Evolutionary conservation across 2,329 filamentous ascomycete species (phyloP), one percentile per base, ranked within the genome.

Genomic region (Epichloe festucae): DNA sequence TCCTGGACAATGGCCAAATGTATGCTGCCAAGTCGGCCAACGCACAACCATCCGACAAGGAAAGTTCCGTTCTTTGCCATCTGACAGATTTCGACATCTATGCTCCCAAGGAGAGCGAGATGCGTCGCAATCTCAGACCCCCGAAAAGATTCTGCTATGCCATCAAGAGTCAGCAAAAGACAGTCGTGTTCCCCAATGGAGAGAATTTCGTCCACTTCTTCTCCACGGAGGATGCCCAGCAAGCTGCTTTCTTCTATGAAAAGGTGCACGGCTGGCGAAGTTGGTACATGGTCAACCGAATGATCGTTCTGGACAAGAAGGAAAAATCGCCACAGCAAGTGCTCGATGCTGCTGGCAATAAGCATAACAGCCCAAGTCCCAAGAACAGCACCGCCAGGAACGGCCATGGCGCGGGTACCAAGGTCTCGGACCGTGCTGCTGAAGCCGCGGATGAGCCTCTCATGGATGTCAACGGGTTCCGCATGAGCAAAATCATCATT

Each of bases 181-280:
- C 85, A 0, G 82, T 79, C 53, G 82, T 95, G 61, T 96, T 96
- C 61, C 71, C 89, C 50, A 84, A 84, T 50, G 86, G 84, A 3
- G 82, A 87, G 49, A 91, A 91, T 58, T 97, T 89, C 62, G 86
- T 95, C 3, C 91, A 97, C 63, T 95, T 91, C 68, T 95, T 97
- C 69, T 84, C 81, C 53, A 88, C 85, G 2, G 87, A 88, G 44
- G 87, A 96, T 59, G 70, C 76, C 5, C 65, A 71, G 1, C 67
- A 82, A 1, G 87, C 87, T 0, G 74, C 77, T n/a, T 70, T 72
- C 14, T 95, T 91, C 68, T 82, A 85, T 60, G 73, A 77, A 15
- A 75, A 77, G 23, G 75, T 95, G 1, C 89, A 95, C 55, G 71
- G 70, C 40, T 96, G 90, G 90, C 80, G 91, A 53, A 94, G 87